Evolutionary conservation across 306 rosid species (phyloP).

Genomic region (Nissolia schottii): DNA sequence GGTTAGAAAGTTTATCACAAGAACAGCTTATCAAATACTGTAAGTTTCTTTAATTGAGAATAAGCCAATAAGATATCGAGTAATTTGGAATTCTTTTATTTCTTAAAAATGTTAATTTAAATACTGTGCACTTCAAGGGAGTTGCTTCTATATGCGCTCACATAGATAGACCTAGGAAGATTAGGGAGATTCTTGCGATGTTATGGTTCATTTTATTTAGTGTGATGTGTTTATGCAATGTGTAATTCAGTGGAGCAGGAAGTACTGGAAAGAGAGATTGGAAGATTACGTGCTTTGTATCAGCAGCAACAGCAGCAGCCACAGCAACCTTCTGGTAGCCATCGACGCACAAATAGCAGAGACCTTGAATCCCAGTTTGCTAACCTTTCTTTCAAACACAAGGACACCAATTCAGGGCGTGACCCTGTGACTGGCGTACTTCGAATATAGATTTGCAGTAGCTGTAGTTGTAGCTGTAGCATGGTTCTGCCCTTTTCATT

Average conservation of each 20-base stretch:
- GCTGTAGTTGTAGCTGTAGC: slow-evolving; percentile 20
- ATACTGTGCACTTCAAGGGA: slow-evolving; percentile 3
- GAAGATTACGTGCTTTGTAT: slow-evolving; percentile 71
- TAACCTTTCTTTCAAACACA: slow-evolving; percentile 77
- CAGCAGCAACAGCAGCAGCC: slow-evolving; percentile 64
- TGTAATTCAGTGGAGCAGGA: slow-evolving; percentile 93
- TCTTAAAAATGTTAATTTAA: background rate
- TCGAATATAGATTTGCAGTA: slow-evolving; percentile 48
- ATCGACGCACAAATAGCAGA: slow-evolving; percentile 77
- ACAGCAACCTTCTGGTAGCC: slow-evolving; percentile 66
- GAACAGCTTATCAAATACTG: slow-evolving; percentile 93
- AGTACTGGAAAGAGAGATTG: slow-evolving; percentile 95
- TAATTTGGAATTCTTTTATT: background rate
- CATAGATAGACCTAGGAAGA: background rate
- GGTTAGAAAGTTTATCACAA: slow-evolving; percentile 85
- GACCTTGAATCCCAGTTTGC: slow-evolving; percentile 91
- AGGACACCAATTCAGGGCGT: slow-evolving; percentile 65
- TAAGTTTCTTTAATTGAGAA: slow-evolving; percentile 41
- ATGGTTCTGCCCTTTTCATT: slow-evolving; percentile 35
- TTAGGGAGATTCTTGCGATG: background rate
- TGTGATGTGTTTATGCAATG: background rate
- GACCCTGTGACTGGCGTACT: slow-evolving; percentile 67
- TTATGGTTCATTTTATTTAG: background rate
- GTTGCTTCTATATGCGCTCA: background rate
- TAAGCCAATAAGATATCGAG: slow-evolving; percentile 1